Conservation (phyloP, 768 basidiomycete genomes). For the Macrocybe gigantea region DNA sequence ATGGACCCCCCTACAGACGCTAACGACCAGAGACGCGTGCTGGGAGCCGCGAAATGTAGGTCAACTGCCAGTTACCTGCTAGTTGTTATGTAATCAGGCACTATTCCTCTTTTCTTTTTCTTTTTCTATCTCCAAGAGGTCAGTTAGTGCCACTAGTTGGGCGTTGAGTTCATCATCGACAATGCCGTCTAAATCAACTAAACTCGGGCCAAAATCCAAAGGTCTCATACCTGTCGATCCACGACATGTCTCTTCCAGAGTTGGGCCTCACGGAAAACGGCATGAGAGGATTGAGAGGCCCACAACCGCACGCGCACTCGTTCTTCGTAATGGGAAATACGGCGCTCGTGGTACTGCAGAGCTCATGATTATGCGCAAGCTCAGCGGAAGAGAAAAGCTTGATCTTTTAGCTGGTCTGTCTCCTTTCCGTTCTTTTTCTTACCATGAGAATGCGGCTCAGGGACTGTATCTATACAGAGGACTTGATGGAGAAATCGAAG, state of each 20-base stretch:
- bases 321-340: conserved; percentile 71
- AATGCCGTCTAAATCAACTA: conserved; percentile 12
- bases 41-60: too few species aligned
- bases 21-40: too few species aligned
- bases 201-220: conserved; percentile 22
- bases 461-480: conserved; percentile 41
- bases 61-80: too few species aligned
- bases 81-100: too few species aligned
- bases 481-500: conserved; percentile 51
- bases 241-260: conserved; percentile 36
- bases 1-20: too few species aligned
- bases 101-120: too few species aligned
- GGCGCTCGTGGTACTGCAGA: conserved; percentile 71
- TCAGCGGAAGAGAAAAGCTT: conserved; percentile 75
- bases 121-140: too few species aligned
- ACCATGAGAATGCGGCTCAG: not conserved
- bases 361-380: conserved; percentile 47
- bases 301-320: conserved; percentile 65
- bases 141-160: too few species aligned
- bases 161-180: not conserved
- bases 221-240: conserved; percentile 55
- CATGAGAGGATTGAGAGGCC: conserved; percentile 49
- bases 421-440: conserved; percentile 4
- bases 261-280: conserved; percentile 28
- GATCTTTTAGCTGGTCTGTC: conserved; percentile 68